Evolutionary conservation across 2,329 filamentous ascomycete species (phyloP).

Genomic region (Lasiodiplodia sp.): DNA sequence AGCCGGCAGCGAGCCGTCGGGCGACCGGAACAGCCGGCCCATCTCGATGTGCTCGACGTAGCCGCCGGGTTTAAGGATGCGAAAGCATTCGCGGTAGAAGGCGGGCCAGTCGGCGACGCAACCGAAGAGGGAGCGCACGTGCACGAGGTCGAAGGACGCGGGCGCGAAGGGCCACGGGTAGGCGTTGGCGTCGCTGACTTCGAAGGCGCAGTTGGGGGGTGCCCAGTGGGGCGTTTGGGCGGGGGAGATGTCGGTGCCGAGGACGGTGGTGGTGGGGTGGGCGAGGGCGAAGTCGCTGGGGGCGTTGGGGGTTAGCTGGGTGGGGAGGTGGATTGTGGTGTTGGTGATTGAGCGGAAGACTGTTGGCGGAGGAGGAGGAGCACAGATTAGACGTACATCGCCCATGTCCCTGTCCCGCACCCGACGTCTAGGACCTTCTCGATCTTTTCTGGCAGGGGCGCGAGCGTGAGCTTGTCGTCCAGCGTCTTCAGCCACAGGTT

Average conservation of each 20-base stretch:
- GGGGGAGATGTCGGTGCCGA: constrained; percentile 57
- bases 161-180: constrained; percentile 30
- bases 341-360: constrained; percentile 30
- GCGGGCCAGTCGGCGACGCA: constrained; percentile 37
- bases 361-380: not conserved
- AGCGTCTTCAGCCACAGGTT: constrained; percentile 49
- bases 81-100: constrained; percentile 36
- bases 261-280: constrained; percentile 50
- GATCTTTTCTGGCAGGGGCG: constrained; percentile 39
- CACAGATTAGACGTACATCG: constrained; percentile 16
- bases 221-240: constrained; percentile 46
- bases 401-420: constrained; percentile 32
- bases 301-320: not conserved
- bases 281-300: constrained; percentile 31
- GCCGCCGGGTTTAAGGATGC: constrained; percentile 38
- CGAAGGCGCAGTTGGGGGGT: constrained; percentile 55
- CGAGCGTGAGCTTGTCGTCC: constrained; percentile 44
- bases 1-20: constrained; percentile 36
- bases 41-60: constrained; percentile 42
- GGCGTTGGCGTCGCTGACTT: constrained; percentile 55
- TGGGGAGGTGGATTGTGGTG: constrained; percentile 31
- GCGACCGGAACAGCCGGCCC: constrained; percentile 35
- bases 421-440: constrained; percentile 23
- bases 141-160: constrained; percentile 58
- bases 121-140: constrained; percentile 40